phyloP scores from a whole-genome alignment of 768 basidiomycete species.

The Leccinum olivaceopallidum region DNA sequence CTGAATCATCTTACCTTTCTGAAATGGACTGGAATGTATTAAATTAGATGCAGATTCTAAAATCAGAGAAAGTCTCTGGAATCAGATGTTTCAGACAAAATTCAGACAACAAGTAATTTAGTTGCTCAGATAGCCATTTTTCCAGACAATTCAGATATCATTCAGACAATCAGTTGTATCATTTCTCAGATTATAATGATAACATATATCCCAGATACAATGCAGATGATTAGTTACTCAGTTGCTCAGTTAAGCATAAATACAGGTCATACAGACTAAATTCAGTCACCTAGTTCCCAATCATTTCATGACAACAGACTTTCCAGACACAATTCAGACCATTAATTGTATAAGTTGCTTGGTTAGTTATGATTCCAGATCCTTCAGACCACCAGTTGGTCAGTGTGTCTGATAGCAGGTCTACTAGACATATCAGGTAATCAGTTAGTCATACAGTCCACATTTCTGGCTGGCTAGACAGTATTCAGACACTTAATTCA shows the following conservation, averaged over 20 bases:
- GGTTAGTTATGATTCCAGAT: too few species aligned
- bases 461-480: too few species aligned
- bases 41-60: background rate
- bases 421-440: too few species aligned
- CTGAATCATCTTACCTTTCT: background rate
- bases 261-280: background rate
- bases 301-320: background rate
- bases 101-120: background rate
- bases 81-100: background rate
- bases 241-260: background rate
- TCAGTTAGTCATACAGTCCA: too few species aligned
- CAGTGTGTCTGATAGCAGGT: too few species aligned
- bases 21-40: background rate
- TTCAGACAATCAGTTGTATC: background rate
- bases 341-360: background rate
- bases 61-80: background rate
- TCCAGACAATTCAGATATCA: background rate
- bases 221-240: background rate
- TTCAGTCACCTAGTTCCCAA: background rate
- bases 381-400: too few species aligned
- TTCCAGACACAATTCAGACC: background rate
- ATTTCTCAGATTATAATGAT: background rate
- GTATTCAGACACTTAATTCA: too few species aligned
- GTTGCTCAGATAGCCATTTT: background rate
- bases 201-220: background rate